Evolutionary conservation across 306 rosid genomes (phyloP).

Genomic region (Cyclanthera cordifolia): DNA sequence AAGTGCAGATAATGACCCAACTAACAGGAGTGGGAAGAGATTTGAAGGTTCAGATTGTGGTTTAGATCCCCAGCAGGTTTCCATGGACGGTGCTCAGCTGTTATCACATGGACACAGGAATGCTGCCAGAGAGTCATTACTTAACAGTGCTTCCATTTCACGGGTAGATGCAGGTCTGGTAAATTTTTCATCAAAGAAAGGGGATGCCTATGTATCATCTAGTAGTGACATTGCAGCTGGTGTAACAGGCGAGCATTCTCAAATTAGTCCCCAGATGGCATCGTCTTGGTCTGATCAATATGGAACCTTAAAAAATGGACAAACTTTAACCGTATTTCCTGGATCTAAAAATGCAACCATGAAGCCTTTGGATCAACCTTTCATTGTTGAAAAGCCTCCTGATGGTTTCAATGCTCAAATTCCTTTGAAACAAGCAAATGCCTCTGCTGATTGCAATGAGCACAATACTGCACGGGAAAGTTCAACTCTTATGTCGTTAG

Average conservation of each 20-base stretch:
- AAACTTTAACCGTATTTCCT: constrained; percentile 40
- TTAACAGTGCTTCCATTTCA: constrained; percentile 27
- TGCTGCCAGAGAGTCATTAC: constrained; percentile 31
- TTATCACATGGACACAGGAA: constrained; percentile 30
- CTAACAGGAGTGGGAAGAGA: constrained; percentile 57
- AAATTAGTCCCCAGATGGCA: constrained; percentile 87
- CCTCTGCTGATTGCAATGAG: constrained; percentile 35
- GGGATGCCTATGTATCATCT: constrained; percentile 40
- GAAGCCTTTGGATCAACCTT: constrained; percentile 44
- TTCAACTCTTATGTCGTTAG: constrained; percentile 29
- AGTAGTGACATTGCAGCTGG: constrained; percentile 34
- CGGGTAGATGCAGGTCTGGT: constrained; percentile 39
- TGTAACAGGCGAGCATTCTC: constrained; percentile 45
- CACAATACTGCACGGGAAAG: constrained; percentile 26
- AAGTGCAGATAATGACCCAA: constrained; percentile 45
- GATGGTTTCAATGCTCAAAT: constrained; percentile 45
- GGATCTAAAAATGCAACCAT: constrained; percentile 28
- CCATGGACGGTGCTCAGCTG: constrained; percentile 36
- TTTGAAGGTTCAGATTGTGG: constrained; percentile 50
- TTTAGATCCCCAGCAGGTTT: constrained; percentile 40
- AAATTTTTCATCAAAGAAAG: constrained; percentile 41
- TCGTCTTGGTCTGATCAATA: constrained; percentile 91
- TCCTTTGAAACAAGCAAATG: constrained; percentile 36
- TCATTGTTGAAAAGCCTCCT: constrained; percentile 31
- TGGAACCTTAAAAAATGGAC: constrained; percentile 74